Conservation (phyloP, 2,329 filamentous ascomycete genomes). For the Cryphonectria carpinicola region DNA sequence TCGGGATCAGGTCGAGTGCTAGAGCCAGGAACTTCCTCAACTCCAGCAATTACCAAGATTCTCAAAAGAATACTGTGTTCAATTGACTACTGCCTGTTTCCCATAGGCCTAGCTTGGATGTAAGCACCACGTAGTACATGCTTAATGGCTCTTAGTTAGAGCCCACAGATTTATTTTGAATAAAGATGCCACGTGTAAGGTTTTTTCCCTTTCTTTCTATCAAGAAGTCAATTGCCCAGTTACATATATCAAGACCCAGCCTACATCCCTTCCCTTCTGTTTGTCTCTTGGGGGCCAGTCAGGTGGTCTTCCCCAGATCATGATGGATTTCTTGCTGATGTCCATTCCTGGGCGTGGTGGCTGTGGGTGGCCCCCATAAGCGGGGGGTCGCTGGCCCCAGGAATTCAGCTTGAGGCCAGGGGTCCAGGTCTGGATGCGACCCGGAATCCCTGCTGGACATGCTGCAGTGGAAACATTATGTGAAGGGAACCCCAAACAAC, state of each 20-base stretch:
- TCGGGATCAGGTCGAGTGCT: not conserved
- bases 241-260: not conserved
- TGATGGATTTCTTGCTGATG: not conserved
- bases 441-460: not conserved
- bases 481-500: slow-evolving; percentile 3
- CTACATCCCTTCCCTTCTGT: too few species aligned
- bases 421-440: not conserved
- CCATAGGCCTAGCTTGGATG: not conserved
- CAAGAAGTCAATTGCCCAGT: not conserved
- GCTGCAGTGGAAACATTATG: not conserved
- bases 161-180: not conserved
- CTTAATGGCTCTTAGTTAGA: not conserved
- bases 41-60: not conserved
- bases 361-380: not conserved
- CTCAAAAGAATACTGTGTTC: not conserved
- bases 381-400: not conserved
- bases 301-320: not conserved
- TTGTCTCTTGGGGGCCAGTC: not conserved
- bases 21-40: not conserved
- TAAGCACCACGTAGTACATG: not conserved
- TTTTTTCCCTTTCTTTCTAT: not conserved
- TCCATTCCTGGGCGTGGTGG: not conserved
- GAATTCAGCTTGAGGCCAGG: not conserved
- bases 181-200: not conserved
- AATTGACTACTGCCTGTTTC: not conserved